Conservation (phyloP, 139 green algal species). For the Volvox africanus region DNA sequence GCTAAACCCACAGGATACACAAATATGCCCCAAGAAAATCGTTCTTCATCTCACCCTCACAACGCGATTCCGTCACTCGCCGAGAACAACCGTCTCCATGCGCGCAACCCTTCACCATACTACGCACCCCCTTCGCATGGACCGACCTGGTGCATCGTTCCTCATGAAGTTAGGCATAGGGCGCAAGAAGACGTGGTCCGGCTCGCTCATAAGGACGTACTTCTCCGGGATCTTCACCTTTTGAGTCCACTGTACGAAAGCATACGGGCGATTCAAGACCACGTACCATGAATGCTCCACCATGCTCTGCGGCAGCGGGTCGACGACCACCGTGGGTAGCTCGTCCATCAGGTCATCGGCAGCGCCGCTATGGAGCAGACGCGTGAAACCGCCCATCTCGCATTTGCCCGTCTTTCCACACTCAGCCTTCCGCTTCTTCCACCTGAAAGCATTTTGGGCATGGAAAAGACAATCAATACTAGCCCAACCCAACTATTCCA, state of each 20-base stretch:
- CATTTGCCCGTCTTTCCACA: conserved; percentile 76
- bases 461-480: too few species aligned
- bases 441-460: conserved; percentile 45
- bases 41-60: too few species aligned
- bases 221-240: conserved; percentile 85
- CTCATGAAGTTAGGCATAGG: conserved; percentile 96
- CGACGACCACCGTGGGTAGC: conserved; percentile 94
- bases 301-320: conserved; percentile 82
- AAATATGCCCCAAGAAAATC: too few species aligned
- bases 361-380: conserved; percentile 92
- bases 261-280: conserved; percentile 95
- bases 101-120: too few species aligned
- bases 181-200: conserved; percentile 95
- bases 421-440: conserved; percentile 81
- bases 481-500: too few species aligned
- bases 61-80: too few species aligned
- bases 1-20: too few species aligned
- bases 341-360: conserved; percentile 95
- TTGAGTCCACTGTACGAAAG: conserved; percentile 93
- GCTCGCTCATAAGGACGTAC: conserved; percentile 97
- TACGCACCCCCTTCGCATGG: too few species aligned
- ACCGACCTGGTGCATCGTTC: conserved; percentile 56
- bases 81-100: too few species aligned
- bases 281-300: conserved; percentile 89
- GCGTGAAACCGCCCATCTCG: conserved; percentile 89